Conservation (phyloP, 2,329 filamentous ascomycete genomes). For the Lithohypha guttulata region DNA sequence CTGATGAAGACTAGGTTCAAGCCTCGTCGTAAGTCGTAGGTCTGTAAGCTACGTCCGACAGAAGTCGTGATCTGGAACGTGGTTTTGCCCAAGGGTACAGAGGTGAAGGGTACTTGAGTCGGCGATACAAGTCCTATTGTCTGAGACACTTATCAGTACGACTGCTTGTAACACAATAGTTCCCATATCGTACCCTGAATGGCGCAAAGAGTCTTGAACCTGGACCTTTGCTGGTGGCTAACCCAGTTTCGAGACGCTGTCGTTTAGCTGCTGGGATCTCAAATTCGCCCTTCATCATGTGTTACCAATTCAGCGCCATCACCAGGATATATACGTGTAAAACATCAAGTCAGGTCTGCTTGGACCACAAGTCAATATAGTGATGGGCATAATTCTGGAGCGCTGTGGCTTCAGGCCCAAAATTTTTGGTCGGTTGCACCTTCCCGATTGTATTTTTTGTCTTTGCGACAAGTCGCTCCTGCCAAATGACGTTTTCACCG, state of each 20-base stretch:
- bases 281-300: conserved; percentile 22
- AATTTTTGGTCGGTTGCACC: conserved; percentile 6
- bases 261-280: conserved; percentile 62
- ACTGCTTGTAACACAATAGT: no score
- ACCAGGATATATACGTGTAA: no score
- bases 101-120: conserved; percentile 79
- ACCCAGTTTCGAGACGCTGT: conserved; percentile 50
- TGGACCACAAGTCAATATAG: no score
- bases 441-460: conserved; percentile 3
- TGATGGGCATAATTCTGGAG: not conserved
- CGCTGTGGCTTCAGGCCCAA: not conserved
- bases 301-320: no score
- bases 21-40: conserved; percentile 83
- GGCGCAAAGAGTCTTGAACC: conserved; percentile 83
- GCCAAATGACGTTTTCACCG: conserved; percentile 7
- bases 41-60: conserved; percentile 79
- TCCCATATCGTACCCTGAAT: conserved; percentile 69
- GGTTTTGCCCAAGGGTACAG: conserved; percentile 78
- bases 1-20: conserved; percentile 91
- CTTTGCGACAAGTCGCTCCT: not conserved
- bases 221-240: conserved; percentile 30
- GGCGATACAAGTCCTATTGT: conserved; percentile 90
- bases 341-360: no score
- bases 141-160: no score
- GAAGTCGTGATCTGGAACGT: conserved; percentile 97